A percentile compares a stretch with the other conserved stretches of the same genome.
Conservation (phyloP, 345 rosid genomes). For the Draba incana region DNA sequence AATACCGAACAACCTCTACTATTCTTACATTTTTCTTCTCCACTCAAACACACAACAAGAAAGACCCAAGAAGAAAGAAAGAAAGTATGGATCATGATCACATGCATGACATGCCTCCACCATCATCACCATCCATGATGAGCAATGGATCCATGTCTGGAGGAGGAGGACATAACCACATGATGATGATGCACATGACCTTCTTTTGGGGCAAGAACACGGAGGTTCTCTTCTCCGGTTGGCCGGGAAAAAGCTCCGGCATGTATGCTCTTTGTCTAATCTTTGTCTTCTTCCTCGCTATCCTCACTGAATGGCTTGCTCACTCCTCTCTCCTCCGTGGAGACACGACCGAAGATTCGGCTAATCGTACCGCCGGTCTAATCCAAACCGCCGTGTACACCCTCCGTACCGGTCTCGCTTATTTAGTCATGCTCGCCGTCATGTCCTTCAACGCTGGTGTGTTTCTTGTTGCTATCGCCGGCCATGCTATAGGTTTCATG, state of each 20-base stretch:
- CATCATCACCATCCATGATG: conserved; percentile 40
- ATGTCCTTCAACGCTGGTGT: conserved; percentile 83
- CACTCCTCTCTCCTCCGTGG: conserved; percentile 37
- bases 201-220: conserved; percentile 79
- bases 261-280: conserved; percentile 74
- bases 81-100: conserved; percentile 34
- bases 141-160: conserved; percentile 43
- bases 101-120: conserved; percentile 41
- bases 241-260: conserved; percentile 73
- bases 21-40: conserved; percentile 5
- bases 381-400: conserved; percentile 56
- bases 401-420: conserved; percentile 59
- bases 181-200: conserved; percentile 48
- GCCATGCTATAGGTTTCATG: conserved; percentile 71
- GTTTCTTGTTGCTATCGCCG: conserved; percentile 64
- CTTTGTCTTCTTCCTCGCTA: conserved; percentile 60
- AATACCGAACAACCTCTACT: conserved; percentile 3
- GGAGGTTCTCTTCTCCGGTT: conserved; percentile 67
- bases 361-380: conserved; percentile 51
- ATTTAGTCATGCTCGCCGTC: conserved; percentile 79
- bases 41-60: conserved; percentile 20
- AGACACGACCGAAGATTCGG: conserved; percentile 47
- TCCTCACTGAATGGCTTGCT: conserved; percentile 60
- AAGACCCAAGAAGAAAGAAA: conserved; percentile 31
- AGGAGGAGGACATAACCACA: conserved; percentile 24